Conservation (phyloP, 2,329 filamentous ascomycete genomes). For the Alternaria postmessia region DNA sequence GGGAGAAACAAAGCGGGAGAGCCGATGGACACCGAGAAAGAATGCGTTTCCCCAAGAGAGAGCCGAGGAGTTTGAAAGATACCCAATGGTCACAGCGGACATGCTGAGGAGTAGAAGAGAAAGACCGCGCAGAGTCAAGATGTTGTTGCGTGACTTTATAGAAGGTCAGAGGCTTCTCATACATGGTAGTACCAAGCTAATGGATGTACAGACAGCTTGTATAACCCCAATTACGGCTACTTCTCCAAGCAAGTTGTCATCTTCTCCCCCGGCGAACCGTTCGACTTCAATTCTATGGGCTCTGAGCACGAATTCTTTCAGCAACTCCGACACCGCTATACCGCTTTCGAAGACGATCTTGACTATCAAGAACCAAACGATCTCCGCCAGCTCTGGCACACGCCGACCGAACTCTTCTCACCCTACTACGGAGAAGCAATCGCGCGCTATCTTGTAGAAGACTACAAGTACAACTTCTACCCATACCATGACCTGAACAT, state of each 20-base stretch:
- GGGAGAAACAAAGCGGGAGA: conserved; percentile 63
- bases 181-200: neutral
- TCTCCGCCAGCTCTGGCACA: conserved; percentile 95
- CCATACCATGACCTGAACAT: conserved; percentile 97
- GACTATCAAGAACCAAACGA: conserved; percentile 76
- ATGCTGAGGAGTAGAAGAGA: conserved; percentile 76
- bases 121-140: conserved; percentile 88
- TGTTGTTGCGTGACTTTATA: conserved; percentile 97
- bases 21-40: conserved; percentile 85
- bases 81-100: conserved; percentile 84
- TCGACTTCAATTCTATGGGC: conserved; percentile 81
- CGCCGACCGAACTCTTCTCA: conserved; percentile 94
- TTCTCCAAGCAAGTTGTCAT: conserved; percentile 97
- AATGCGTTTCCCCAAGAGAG: conserved; percentile 79
- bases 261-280: conserved; percentile 90
- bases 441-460: conserved; percentile 92
- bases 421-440: conserved; percentile 98
- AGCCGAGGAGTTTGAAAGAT: conserved; percentile 79
- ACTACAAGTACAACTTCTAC: conserved; percentile 93
- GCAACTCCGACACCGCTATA: conserved; percentile 80
- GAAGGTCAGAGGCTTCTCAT: conserved; percentile 68
- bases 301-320: conserved; percentile 88
- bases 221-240: conserved; percentile 94
- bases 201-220: conserved; percentile 72
- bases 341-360: conserved; percentile 86